Evolutionary conservation across 352 stramenopile genomes (phyloP).

Genomic region (Globisporangium nodosum): DNA sequence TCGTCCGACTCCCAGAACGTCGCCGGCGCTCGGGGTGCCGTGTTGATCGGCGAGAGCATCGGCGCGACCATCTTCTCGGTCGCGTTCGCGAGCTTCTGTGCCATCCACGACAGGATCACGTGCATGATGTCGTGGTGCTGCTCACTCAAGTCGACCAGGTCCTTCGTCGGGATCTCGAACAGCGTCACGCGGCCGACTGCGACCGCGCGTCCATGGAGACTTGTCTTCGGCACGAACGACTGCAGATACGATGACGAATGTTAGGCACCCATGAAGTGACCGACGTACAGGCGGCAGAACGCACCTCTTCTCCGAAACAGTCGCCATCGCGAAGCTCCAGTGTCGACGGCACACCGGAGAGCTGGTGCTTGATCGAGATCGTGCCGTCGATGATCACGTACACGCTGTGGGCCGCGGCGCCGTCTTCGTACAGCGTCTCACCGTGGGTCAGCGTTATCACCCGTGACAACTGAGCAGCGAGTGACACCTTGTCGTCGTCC

Average conservation of each 20-base stretch:
- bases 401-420: conserved; percentile 34
- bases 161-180: conserved; percentile 71
- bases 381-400: conserved; percentile 75
- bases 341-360: conserved; percentile 8
- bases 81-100: conserved; percentile 58
- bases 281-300: conserved; percentile 9
- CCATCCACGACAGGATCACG: conserved; percentile 73
- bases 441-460: conserved; percentile 53
- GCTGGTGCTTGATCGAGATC: conserved; percentile 35
- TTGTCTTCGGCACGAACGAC: conserved; percentile 65
- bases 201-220: conserved; percentile 32
- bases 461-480: conserved; percentile 66
- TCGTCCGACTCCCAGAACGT: conserved; percentile 36
- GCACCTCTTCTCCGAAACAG: conserved; percentile 80
- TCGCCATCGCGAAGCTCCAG: conserved; percentile 61
- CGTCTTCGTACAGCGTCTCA: conserved; percentile 49
- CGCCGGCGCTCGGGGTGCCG: background rate
- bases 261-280: background rate
- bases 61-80: conserved; percentile 62
- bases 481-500: conserved; percentile 77
- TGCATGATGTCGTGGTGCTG: conserved; percentile 82
- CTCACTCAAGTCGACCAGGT: conserved; percentile 74
- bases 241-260: conserved; percentile 14
- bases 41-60: conserved; percentile 37
- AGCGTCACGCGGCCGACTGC: conserved; percentile 53